Evolutionary conservation across 179 eudicot genomes (phyloP), one percentile per base, ranked within the genome.

Genomic region (Nepenthes alata): DNA sequence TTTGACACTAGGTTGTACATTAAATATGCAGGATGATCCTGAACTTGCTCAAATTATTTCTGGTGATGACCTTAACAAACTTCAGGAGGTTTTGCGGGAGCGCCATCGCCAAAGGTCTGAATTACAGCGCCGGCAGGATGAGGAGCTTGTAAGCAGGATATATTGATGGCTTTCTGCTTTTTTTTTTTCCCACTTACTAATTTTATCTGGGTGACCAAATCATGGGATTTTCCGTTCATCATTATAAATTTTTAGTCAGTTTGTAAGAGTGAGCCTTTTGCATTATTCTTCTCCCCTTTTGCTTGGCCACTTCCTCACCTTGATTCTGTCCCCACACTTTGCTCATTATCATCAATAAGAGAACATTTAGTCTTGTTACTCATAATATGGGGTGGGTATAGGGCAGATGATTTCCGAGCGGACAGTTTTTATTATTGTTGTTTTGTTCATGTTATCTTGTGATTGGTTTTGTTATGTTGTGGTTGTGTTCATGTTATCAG

Each of bases 1-100:
- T 44, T 44, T 44, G 55, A 52, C 55, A 7, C n/a, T 49, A 13
- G 12, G 11, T 6, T 55, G 16, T 41, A 34, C 41, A 53, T 53
- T 54, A 53, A 58, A 62, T 67, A 74, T 57, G 69, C 77, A 89
- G 98, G 74, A 62, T 64, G 98, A 93, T 78, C 98, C 98, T 38
- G 96, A 89, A 72, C 75, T 93, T 8, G 96, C 96, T n/a, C 95
- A 89, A 85, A 84, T 71, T 13, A 66, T 89, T 62, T 79, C 88
- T 68, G 96, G 95, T 62, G 81, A 80, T 74, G 96, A 89, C 65
- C 70, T 87, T 37, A 75, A 93, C 71, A 79, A 53, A 67, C 67
- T 93, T 47, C 98, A 93, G 74, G 88, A 93, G 48, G 55, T 85
- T 47, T 77, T 93, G 64, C 79, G 90, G 59, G 69, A 65, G 58